Conservation (phyloP, 1,284 basidiomycete genomes). For the Microbotryum scabiosae region DNA sequence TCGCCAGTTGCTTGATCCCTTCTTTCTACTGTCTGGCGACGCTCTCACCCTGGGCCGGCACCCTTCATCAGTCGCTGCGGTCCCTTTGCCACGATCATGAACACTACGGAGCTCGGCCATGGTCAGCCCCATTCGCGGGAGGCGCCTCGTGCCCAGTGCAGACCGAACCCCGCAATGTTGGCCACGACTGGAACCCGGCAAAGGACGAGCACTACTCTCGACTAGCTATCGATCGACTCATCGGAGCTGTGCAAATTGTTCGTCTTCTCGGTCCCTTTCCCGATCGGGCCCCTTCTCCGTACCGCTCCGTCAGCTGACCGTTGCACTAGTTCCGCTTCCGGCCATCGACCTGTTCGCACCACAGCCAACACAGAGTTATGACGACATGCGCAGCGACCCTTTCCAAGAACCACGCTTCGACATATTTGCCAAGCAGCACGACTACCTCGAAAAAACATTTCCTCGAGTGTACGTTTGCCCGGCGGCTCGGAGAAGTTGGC, state of each 20-base stretch:
- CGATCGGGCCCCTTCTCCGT: neutral
- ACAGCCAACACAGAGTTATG: constrained; percentile 41
- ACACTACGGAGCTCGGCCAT: no score
- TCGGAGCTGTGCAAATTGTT: constrained; percentile 22
- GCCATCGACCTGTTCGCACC: neutral
- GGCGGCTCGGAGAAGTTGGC: neutral
- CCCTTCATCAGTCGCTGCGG: no score
- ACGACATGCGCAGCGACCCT: constrained; percentile 39
- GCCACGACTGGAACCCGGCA: constrained; percentile 18
- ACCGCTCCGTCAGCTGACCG: neutral
- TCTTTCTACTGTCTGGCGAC: no score
- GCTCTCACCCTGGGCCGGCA: no score
- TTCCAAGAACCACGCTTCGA: constrained; percentile 39
- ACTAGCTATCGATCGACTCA: constrained; percentile 14
- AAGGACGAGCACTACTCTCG: constrained; percentile 11
- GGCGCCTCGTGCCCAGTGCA: constrained; percentile 19
- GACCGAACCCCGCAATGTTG: constrained; percentile 7
- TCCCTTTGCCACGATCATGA: no score
- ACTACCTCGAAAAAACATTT: constrained; percentile 42
- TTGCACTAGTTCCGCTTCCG: neutral
- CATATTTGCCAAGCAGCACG: constrained; percentile 39
- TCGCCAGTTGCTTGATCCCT: no score
- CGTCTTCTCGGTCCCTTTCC: neutral
- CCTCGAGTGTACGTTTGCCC: constrained; percentile 33
- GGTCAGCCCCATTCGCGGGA: no score